These are phyloP conservation scores for Scheffersomyces ergatensis DNA, from an alignment of 805 yeast species.

Conservation along the genomic window DNA sequence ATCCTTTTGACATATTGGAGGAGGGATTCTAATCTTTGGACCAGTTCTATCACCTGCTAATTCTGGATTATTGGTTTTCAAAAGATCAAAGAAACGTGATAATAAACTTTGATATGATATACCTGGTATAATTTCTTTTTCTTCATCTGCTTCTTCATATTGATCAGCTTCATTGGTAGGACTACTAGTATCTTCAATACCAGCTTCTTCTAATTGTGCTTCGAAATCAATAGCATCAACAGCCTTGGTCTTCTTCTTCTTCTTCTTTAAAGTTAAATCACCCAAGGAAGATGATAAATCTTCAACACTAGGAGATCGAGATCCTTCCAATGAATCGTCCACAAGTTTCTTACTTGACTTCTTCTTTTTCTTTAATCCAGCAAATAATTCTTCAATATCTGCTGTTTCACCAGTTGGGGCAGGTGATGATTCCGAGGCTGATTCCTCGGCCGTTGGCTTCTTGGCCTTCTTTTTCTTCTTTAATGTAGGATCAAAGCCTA, in stretches of 20 bases:
- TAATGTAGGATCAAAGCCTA: slow-evolving; percentile 73
- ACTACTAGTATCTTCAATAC: slow-evolving; percentile 53
- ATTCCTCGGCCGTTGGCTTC: slow-evolving; percentile 36
- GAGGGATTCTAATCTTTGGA: slow-evolving; percentile 92
- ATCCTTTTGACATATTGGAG: slow-evolving; percentile 95
- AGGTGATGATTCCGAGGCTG: slow-evolving; percentile 17
- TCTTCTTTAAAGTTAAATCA: slow-evolving; percentile 55
- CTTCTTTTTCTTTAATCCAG: slow-evolving; percentile 75
- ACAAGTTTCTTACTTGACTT: slow-evolving; percentile 51
- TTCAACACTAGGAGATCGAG: slow-evolving; percentile 18
- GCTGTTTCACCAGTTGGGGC: slow-evolving; percentile 36
- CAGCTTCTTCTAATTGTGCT: slow-evolving; percentile 85
- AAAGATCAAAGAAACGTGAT: slow-evolving; percentile 78
- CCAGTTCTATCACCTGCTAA: slow-evolving; percentile 95
- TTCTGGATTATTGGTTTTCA: slow-evolving; percentile 95
- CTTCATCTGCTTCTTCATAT: slow-evolving; percentile 17
- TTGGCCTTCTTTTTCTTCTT: slow-evolving; percentile 76
- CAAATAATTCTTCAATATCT: slow-evolving; percentile 60
- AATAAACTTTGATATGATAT: slow-evolving; percentile 75
- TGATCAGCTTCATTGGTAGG: slow-evolving; percentile 17
- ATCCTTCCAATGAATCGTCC: slow-evolving; percentile 21
- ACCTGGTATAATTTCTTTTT: slow-evolving; percentile 45
- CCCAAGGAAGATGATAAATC: slow-evolving; percentile 36
- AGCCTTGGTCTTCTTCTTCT: slow-evolving; percentile 71
- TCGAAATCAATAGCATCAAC: slow-evolving; percentile 78